Base-by-base conservation (phyloP, 2,329 filamentous ascomycete species). In the Mycosphaerella sp. region DNA sequence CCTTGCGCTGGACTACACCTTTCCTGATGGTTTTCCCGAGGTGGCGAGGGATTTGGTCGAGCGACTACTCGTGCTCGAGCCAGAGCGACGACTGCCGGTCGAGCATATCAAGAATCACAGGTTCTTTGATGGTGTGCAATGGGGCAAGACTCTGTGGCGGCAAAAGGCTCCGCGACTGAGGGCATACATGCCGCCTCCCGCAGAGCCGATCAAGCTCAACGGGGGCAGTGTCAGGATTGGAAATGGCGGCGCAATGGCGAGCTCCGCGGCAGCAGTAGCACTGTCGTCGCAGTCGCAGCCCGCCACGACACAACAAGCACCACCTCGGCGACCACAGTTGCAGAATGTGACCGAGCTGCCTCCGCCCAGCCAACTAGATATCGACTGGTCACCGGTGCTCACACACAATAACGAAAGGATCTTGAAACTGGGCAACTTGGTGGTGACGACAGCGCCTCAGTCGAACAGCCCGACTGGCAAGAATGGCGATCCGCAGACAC, bases 81-180 rank as follows among this genome's bases (percentile, higher is more conserved):
- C 93, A 0, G 76, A 85, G 14, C 84, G 85, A 59, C 82, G 93
- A 58, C 74, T 98, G 38, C 92, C 89, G 0, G 87, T 97, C 55
- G 93, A 98, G 68, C 90, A 98, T 69, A 95, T 97, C 67, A 95
- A 95, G 70, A 95, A 91, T 61, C 93, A 98, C 68, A 83, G 89
- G 63, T 98, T 98, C 71, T 98, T 98, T 66, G 85, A 91, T 38
- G 90, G 90, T 1, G 82, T 95, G 39, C 75, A 76, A 42, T 96
- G 93, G 78, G 91, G 93, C 45, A 86, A 87, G 66, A 79, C 79
- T 7, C 71, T 98, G 29, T 98, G 93, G 93, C 88, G 87, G 66
- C 83, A 85, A 62, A 95, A 95, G 67, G 89, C 92, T 10, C 93
- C 93, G 2, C 82, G 89, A 44, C 74, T 98, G 60, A 89, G 91